Evolutionary conservation across 1,139 yeast genomes (phyloP).

Genomic region (Pichia sp.): DNA sequence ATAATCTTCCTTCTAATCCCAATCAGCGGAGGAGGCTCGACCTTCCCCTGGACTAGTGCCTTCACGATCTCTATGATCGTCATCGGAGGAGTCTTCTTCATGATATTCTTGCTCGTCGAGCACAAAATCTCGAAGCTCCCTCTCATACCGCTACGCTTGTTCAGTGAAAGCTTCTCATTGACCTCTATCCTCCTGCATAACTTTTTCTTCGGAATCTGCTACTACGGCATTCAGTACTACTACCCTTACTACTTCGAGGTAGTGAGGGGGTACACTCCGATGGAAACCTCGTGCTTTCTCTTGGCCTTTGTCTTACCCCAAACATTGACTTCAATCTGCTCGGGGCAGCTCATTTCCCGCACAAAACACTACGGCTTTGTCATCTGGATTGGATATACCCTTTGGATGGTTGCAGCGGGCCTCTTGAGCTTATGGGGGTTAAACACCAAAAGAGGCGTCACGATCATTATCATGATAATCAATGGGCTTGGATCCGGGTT

Average conservation of each 20-base stretch:
- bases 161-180: conserved; percentile 41
- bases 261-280: conserved; percentile 39
- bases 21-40: conserved; percentile 50
- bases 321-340: conserved; percentile 37
- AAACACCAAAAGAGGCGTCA: neutral
- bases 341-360: conserved; percentile 42
- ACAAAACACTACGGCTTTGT: conserved; percentile 44
- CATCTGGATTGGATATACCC: conserved; percentile 39
- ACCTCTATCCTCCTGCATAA: conserved; percentile 41
- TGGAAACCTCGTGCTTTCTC: conserved; percentile 39
- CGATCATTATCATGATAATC: conserved; percentile 30
- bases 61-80: conserved; percentile 45
- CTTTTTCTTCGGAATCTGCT: conserved; percentile 47
- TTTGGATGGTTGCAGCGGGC: conserved; percentile 38
- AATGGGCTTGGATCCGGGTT: conserved; percentile 50
- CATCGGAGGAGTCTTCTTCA: conserved; percentile 42
- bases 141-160: conserved; percentile 46
- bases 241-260: conserved; percentile 50
- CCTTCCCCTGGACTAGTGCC: conserved; percentile 48
- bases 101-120: conserved; percentile 44
- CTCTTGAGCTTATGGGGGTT: conserved; percentile 30
- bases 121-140: conserved; percentile 49
- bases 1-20: conserved; percentile 45
- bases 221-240: conserved; percentile 43
- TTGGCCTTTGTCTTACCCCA: conserved; percentile 44